Evolutionary conservation across 225 moss, liverwort and hornwort genomes (phyloP).

Genomic region (Pseudisothecium myosuroides): DNA sequence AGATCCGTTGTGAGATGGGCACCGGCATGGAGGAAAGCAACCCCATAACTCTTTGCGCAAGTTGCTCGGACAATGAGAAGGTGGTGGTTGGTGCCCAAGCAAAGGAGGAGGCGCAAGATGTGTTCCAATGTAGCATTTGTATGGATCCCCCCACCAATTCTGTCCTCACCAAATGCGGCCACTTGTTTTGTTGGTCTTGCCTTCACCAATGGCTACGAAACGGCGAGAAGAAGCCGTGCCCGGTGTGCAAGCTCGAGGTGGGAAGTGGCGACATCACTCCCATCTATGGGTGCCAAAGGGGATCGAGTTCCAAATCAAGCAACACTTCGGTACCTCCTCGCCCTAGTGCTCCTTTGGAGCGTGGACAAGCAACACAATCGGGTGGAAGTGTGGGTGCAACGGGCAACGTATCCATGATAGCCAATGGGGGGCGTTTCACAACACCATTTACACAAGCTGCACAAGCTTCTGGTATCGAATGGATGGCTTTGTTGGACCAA

Average conservation of each 20-base stretch:
- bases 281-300: background rate
- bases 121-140: background rate
- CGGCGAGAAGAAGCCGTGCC: background rate
- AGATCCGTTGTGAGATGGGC: too few species aligned
- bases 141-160: background rate
- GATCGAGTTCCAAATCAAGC: background rate
- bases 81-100: background rate
- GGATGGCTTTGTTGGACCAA: rapidly evolving
- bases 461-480: rapidly evolving
- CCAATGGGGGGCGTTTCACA: background rate
- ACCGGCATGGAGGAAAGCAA: background rate
- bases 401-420: background rate
- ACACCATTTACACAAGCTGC: background rate
- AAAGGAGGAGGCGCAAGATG: rapidly evolving
- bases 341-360: background rate
- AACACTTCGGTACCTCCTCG: rapidly evolving
- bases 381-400: background rate
- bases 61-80: rapidly evolving
- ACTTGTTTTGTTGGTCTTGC: background rate
- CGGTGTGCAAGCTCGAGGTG: background rate
- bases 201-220: background rate
- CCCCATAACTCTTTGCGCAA: rapidly evolving
- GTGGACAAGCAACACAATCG: rapidly evolving
- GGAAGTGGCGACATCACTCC: rapidly evolving
- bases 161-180: background rate